Percentiles rank a stretch among this genome's conserved stretches.
These are phyloP conservation scores for Neurospora crassa DNA, from an alignment of 2,329 filamentous ascomycete species.

Conservation along the genomic window DNA sequence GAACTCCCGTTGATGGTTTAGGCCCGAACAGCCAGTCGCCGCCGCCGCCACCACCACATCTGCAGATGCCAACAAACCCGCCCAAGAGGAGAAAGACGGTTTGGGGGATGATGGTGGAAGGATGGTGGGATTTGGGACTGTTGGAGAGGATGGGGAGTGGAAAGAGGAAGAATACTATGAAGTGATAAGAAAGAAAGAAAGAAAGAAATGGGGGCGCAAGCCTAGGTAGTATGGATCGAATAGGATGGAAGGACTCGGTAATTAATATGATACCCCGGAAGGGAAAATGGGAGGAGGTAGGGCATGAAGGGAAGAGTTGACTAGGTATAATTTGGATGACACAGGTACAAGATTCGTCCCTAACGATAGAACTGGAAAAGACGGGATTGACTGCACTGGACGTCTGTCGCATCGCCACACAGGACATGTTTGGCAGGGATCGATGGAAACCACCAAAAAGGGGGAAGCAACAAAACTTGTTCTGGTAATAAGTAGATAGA, in stretches of 20 bases:
- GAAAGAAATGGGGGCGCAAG: background rate
- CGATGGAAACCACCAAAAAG: background rate
- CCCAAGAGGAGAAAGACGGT: slow-evolving; percentile 12
- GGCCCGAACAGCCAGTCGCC: background rate
- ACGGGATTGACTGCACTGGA: too few relatives aligned
- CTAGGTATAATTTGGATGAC: background rate
- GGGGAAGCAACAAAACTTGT: too few relatives aligned
- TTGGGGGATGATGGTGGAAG: slow-evolving; percentile 13
- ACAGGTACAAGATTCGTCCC: background rate
- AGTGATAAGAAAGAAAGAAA: slow-evolving; percentile 2
- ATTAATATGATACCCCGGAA: background rate
- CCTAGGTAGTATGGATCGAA: background rate
- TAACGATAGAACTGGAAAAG: background rate
- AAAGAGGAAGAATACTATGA: slow-evolving; percentile 9
- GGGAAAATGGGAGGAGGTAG: background rate
- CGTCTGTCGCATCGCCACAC: background rate
- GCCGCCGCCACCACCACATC: background rate
- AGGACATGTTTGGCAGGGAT: background rate
- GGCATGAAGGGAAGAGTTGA: background rate
- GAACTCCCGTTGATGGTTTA: background rate
- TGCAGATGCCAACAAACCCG: slow-evolving; percentile 1
- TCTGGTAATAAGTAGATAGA: too few relatives aligned
- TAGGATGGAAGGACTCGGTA: background rate
- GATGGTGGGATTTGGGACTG: slow-evolving; percentile 20
- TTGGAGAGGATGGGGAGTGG: slow-evolving; percentile 19